Evolutionary conservation across 1,284 basidiomycete genomes (phyloP).

Genomic region (Naganishia sp.): DNA sequence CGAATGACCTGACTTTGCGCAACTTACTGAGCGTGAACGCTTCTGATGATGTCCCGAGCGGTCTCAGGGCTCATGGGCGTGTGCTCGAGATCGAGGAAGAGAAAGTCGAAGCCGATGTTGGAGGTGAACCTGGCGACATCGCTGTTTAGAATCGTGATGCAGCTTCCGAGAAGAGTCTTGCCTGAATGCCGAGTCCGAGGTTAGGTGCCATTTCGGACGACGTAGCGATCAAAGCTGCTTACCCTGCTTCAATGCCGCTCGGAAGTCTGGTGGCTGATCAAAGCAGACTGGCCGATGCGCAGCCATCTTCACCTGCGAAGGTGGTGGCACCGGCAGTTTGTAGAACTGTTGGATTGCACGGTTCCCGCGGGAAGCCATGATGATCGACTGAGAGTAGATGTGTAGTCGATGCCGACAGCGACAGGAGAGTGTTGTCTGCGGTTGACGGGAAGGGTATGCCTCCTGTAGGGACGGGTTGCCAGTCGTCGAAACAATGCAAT

Average conservation of each 20-base stretch:
- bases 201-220: neutral
- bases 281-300: constrained; percentile 13
- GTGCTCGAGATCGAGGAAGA: constrained; percentile 41
- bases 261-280: constrained; percentile 24
- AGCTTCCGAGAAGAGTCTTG: constrained; percentile 18
- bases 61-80: constrained; percentile 36
- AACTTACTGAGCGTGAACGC: constrained; percentile 29
- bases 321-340: constrained; percentile 17
- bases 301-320: constrained; percentile 18
- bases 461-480: neutral
- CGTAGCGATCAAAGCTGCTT: neutral
- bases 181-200: neutral
- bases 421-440: neutral
- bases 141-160: constrained; percentile 18
- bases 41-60: constrained; percentile 38
- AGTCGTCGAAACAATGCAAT: neutral
- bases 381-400: neutral
- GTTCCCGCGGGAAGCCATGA: constrained; percentile 20
- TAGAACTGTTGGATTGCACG: constrained; percentile 23
- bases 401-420: neutral
- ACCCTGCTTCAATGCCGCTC: constrained; percentile 21
- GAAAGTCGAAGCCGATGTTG: constrained; percentile 31
- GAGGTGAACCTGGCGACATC: constrained; percentile 23
- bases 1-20: neutral
- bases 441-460: neutral